phyloP scores from a whole-genome alignment of 257 asterid genomes.

The Penstemon barbatus region DNA sequence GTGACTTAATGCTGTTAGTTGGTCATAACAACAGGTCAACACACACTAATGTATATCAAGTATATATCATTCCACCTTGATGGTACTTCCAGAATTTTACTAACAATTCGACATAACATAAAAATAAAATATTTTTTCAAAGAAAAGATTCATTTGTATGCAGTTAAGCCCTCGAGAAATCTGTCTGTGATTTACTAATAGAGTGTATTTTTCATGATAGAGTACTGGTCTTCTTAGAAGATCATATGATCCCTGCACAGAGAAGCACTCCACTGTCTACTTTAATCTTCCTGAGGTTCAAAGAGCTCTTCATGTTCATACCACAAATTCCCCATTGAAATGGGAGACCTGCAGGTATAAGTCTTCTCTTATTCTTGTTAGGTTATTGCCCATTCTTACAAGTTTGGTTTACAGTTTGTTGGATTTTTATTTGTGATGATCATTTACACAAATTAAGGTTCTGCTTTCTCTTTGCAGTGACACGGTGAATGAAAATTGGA shows the following conservation, averaged over 20 bases:
- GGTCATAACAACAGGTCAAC: neutral
- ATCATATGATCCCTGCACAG: slow-evolving; percentile 92
- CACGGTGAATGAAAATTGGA: slow-evolving; percentile 54
- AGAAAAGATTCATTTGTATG: neutral
- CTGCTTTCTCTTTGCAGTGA: slow-evolving; percentile 49
- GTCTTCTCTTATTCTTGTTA: neutral
- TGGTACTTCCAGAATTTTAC: neutral
- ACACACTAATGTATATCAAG: neutral
- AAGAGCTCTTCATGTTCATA: slow-evolving; percentile 73
- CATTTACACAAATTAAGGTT: neutral
- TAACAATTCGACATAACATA: neutral
- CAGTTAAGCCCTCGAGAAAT: slow-evolving; percentile 1
- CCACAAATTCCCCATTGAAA: slow-evolving; percentile 40
- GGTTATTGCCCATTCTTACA: neutral
- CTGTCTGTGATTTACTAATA: slow-evolving; percentile 32
- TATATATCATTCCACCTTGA: neutral
- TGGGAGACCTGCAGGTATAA: slow-evolving; percentile 91
- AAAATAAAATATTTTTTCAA: neutral
- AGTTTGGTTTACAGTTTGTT: neutral
- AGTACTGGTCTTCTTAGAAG: slow-evolving; percentile 62
- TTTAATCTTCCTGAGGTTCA: slow-evolving; percentile 98
- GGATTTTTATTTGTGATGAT: neutral
- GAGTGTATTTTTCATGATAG: slow-evolving; percentile 35
- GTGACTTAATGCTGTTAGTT: neutral
- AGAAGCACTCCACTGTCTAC: slow-evolving; percentile 68